These are phyloP conservation scores for Phytopythium ostracodes DNA, from an alignment of 352 stramenopile species.

Conservation along the genomic window DNA sequence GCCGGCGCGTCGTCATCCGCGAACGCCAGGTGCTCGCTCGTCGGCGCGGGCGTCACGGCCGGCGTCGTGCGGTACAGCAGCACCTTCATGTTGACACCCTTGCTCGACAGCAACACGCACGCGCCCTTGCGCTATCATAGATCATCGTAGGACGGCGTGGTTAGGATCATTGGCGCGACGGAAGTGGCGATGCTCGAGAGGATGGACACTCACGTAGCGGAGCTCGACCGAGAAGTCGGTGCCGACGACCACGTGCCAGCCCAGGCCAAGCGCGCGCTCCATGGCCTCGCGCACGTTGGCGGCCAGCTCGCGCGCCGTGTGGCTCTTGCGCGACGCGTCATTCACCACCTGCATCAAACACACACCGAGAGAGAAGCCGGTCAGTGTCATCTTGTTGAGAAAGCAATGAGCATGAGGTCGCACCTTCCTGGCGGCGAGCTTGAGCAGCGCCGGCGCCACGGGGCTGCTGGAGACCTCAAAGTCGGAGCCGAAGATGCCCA, in stretches of 20 bases:
- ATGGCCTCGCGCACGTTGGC: constrained; percentile 30
- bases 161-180: constrained; percentile 4
- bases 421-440: constrained; percentile 41
- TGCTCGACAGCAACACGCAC: constrained; percentile 62
- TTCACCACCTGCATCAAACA: constrained; percentile 61
- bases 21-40: constrained; percentile 28
- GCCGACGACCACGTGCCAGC: constrained; percentile 70
- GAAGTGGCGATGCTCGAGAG: not conserved
- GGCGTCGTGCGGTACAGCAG: constrained; percentile 69
- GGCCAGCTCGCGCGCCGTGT: constrained; percentile 58
- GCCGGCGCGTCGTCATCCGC: constrained; percentile 6
- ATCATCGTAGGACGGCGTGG: not conserved
- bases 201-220: constrained; percentile 73
- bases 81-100: constrained; percentile 61
- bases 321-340: constrained; percentile 45
- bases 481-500: constrained; percentile 48
- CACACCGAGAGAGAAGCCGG: no score
- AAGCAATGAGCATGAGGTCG: no score
- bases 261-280: constrained; percentile 40
- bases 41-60: constrained; percentile 22
- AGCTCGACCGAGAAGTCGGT: constrained; percentile 72
- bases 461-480: constrained; percentile 67
- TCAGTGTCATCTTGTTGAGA: no score
- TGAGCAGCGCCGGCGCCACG: constrained; percentile 31
- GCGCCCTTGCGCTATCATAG: constrained; percentile 50